Evolutionary conservation across 129 eudicot genomes (phyloP), one percentile per base, ranked within the genome.

Genomic region (Erigeron canadensis): DNA sequence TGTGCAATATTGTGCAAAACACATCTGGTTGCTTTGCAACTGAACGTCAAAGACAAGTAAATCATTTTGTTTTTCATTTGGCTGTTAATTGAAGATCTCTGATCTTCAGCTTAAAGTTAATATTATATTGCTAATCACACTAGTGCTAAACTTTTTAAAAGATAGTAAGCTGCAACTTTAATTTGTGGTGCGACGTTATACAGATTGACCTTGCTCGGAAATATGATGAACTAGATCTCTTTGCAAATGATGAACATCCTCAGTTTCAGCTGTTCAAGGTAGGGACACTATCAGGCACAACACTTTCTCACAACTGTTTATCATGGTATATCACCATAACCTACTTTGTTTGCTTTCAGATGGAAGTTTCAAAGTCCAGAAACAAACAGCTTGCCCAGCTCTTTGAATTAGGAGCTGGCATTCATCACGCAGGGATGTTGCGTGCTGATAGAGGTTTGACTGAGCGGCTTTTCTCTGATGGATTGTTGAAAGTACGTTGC

Each of bases 381-480:
- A 90, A 95, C 80, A 90, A 75, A 81, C 89, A 95, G 76, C 84
- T 95, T 43, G 96, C 83, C 77, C 91, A 87, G 75, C 86, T 90
- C 65, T 95, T 95, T 80, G 97, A 80, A 18, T 45, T 83, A 73
- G 99, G 97, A 47, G 72, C 90, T 81, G 99, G 99, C 59, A 88
- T 95, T 63, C 99, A 95, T 83, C 99, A 95, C 84, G 99, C 99
- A 73, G 99, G 99, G 61, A 95, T 95, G 99, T 79, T 90, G 79
- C 97, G 99, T 59, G 78, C 96, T 64, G 96, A 95, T 74, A 90
- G 99, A 82, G 88, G 89, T 53, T 76, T 95, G 65, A 95, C 99
- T 0, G 99, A 95, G 72, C 86, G 89, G 13, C 95, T 95, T 44
- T 90, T 95, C 78, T 90, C 99, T 70, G 88, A 87, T 47, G 99